Evolutionary conservation across 352 stramenopile genomes (phyloP).

Genomic region (Thalassiosira exigua): DNA sequence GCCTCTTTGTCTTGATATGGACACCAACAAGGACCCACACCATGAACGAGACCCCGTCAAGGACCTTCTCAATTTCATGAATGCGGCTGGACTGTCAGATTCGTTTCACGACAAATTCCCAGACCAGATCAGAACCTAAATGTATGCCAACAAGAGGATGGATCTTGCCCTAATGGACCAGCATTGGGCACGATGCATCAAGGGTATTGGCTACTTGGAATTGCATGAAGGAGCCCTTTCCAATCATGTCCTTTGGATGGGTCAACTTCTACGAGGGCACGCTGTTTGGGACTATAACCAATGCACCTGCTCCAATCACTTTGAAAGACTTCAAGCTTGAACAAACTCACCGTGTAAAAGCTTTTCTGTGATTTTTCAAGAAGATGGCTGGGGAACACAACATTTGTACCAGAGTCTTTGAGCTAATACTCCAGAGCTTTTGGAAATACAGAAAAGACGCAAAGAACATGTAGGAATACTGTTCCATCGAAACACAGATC

Average conservation of each 20-base stretch:
- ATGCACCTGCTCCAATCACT: not conserved
- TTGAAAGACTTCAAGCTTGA: slow-evolving; percentile 21
- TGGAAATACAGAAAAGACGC: not conserved
- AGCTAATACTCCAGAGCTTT: not conserved
- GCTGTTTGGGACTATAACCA: slow-evolving; percentile 15
- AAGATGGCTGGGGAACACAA: slow-evolving; percentile 3
- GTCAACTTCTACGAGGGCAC: slow-evolving; percentile 19
- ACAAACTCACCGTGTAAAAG: slow-evolving; percentile 21
- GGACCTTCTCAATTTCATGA: not conserved
- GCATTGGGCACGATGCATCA: not conserved
- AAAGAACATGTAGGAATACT: not conserved
- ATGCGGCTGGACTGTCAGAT: slow-evolving; percentile 9
- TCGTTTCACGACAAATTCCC: slow-evolving; percentile 11
- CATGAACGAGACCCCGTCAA: not conserved
- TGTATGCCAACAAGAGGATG: not conserved
- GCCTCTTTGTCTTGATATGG: slow-evolving; percentile 16
- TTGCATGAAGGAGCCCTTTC: slow-evolving; percentile 16
- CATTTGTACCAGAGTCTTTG: not conserved
- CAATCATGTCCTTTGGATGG: slow-evolving; percentile 14
- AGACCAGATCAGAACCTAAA: slow-evolving; percentile 6
- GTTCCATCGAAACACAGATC: slow-evolving; percentile 7
- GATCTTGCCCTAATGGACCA: slow-evolving; percentile 27
- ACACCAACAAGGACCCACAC: not conserved
- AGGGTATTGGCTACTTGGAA: slow-evolving; percentile 7
- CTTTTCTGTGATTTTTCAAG: slow-evolving; percentile 8